Percentiles rank a stretch among this genome's conserved stretches.
phyloP scores from a whole-genome alignment of 1,284 basidiomycete genomes.

The Trichosporon faecale region DNA sequence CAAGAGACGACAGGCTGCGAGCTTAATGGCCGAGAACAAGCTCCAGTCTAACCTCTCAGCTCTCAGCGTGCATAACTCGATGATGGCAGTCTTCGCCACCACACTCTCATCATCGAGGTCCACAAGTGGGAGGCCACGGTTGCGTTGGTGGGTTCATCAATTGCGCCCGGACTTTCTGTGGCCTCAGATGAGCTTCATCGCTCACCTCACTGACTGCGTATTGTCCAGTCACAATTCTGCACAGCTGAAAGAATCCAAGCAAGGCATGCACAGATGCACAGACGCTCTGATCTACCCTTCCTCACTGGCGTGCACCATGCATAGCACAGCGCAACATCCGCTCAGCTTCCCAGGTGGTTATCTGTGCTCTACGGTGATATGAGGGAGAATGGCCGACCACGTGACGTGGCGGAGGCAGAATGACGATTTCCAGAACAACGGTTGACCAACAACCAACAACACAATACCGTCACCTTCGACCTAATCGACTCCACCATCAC shows the following conservation, averaged over 20 bases:
- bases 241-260: background rate
- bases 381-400: constrained; percentile 2
- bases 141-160: no score
- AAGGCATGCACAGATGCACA: background rate
- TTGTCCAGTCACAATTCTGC: background rate
- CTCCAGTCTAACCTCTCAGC: no score
- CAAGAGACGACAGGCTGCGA: background rate
- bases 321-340: background rate
- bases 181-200: background rate
- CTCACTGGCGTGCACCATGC: background rate
- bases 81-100: no score
- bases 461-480: background rate
- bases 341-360: background rate
- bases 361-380: background rate
- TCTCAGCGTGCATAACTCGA: no score
- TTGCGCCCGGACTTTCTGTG: background rate
- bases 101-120: no score
- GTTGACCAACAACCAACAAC: background rate
- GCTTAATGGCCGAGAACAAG: background rate
- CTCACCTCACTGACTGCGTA: no score
- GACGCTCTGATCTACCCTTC: background rate
- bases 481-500: background rate
- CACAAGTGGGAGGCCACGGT: no score
- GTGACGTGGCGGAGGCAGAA: constrained; percentile 11
- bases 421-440: constrained; percentile 13